Conservation (phyloP, 2,329 filamentous ascomycete species). For the Alternaria arborescens region DNA sequence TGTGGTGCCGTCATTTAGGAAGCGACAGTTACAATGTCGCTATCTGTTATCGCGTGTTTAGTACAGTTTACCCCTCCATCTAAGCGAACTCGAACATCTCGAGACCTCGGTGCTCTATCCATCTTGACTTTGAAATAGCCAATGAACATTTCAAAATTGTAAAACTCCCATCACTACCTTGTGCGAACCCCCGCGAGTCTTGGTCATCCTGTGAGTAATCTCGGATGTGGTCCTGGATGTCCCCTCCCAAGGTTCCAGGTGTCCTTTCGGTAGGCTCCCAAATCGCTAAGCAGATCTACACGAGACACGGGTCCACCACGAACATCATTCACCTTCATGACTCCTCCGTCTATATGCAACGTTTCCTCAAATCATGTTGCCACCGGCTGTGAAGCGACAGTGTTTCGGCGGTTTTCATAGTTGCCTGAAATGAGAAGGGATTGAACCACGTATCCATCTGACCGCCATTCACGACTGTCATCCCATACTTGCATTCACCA, state of each 20-base stretch:
- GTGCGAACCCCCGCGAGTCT: not conserved
- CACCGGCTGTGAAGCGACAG: not conserved
- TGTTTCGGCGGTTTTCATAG: not conserved
- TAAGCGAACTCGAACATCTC: constrained; percentile 13
- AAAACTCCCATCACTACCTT: not conserved
- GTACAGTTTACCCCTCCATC: constrained; percentile 15
- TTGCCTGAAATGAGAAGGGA: not conserved
- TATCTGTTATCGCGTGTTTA: constrained; percentile 9
- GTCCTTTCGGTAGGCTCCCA: constrained; percentile 12
- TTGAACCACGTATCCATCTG: not conserved
- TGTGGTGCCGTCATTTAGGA: not conserved
- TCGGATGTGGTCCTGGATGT: not conserved
- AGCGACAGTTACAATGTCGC: constrained; percentile 2
- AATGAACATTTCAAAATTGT: not conserved
- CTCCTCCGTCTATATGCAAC: constrained; percentile 14
- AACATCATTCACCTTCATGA: constrained; percentile 9
- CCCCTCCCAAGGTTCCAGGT: constrained; percentile 9
- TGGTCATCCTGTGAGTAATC: not conserved
- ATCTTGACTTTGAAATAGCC: not conserved
- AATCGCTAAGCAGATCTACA: constrained; percentile 9
- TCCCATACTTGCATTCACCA: not conserved
- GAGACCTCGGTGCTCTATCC: not conserved
- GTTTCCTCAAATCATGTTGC: constrained; percentile 5
- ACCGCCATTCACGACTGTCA: not conserved
- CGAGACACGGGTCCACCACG: constrained; percentile 4